A percentile compares a stretch with the other conserved stretches of the same genome.
Evolutionary conservation across 2,329 filamentous ascomycete species (phyloP).

Genomic region (Colletotrichum gloeosporioides): DNA sequence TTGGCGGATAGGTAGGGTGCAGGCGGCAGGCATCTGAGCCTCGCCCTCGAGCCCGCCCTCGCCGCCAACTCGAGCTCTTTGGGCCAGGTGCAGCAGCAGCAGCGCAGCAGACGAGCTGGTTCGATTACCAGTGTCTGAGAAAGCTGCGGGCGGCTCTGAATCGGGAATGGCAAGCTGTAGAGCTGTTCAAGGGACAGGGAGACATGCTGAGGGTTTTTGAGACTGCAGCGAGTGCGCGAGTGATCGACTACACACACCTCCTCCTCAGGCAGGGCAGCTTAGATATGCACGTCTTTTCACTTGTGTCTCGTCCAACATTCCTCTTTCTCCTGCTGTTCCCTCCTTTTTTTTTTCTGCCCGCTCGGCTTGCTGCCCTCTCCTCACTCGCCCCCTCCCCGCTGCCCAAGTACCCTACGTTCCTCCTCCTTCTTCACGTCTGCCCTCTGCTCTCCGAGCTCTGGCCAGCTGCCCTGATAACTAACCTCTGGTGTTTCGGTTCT

Average conservation of each 20-base stretch:
- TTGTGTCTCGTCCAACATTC: neutral
- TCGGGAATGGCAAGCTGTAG: slow-evolving; percentile 1
- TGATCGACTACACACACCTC: neutral
- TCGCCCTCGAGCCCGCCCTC: neutral
- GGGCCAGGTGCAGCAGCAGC: neutral
- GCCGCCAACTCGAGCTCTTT: neutral
- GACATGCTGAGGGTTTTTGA: neutral
- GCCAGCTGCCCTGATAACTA: neutral
- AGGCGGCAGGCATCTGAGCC: neutral
- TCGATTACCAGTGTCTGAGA: neutral
- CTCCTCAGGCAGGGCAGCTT: neutral
- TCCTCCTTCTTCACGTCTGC: neutral
- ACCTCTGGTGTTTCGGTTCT: neutral
- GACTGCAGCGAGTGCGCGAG: neutral
- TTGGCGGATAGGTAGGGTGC: neutral
- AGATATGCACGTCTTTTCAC: neutral
- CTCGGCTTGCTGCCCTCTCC: neutral
- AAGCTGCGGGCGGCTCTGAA: slow-evolving; percentile 1
- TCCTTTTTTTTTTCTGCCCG: neutral
- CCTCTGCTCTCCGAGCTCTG: neutral
- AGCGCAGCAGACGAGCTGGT: neutral
- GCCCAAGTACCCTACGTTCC: neutral
- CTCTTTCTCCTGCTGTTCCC: neutral
- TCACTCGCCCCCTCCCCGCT: neutral
- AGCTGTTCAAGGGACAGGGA: neutral